A percentile compares a stretch with the other conserved stretches of the same genome.
phyloP scores from a whole-genome alignment of 1,284 basidiomycete species.

The Somion occarium region DNA sequence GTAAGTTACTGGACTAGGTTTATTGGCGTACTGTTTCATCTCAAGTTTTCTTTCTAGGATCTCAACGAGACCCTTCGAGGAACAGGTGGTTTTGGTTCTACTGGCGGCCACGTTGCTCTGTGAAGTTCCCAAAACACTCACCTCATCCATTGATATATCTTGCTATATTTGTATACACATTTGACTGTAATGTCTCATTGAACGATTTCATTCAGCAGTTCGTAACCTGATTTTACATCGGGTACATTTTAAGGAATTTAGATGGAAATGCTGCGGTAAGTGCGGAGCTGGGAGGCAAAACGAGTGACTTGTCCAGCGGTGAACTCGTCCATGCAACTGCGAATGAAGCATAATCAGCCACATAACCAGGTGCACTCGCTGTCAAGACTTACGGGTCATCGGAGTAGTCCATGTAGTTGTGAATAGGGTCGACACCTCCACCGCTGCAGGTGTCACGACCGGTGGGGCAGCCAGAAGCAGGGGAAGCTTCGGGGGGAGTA shows the following conservation, averaged over 20 bases:
- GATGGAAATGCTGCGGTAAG: constrained; percentile 38
- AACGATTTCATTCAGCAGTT: too few relatives aligned
- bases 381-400: constrained; percentile 16
- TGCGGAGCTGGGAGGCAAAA: constrained; percentile 36
- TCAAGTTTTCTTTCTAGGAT: constrained; percentile 39
- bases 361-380: too few relatives aligned
- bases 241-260: too few relatives aligned
- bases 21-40: constrained; percentile 11
- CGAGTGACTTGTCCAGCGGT: constrained; percentile 41
- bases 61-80: constrained; percentile 85
- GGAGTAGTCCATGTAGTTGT: constrained; percentile 31
- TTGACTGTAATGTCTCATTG: too few relatives aligned
- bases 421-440: constrained; percentile 35
- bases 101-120: constrained; percentile 70
- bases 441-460: constrained; percentile 43
- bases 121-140: constrained; percentile 14
- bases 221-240: too few relatives aligned
- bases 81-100: constrained; percentile 90
- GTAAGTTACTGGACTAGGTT: constrained; percentile 38
- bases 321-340: constrained; percentile 43
- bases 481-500: constrained; percentile 42
- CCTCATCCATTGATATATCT: not conserved
- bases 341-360: not conserved
- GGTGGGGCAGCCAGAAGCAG: constrained; percentile 42
- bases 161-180: not conserved